Evolutionary conservation across 2,329 filamentous ascomycete species (phyloP), one percentile per base, ranked within the genome.

Genomic region (Paraphoma sp.): DNA sequence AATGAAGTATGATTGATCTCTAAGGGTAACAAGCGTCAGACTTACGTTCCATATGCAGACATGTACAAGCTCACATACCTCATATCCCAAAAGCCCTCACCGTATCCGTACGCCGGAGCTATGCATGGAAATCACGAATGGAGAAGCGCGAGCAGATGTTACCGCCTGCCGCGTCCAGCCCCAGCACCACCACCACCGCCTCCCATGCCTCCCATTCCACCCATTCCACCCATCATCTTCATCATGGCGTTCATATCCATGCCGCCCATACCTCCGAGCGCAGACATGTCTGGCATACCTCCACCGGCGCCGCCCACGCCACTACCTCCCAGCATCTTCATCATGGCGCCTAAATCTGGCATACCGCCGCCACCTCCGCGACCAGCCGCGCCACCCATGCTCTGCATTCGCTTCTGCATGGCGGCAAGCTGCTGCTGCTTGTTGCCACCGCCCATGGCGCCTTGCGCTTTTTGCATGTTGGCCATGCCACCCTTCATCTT

Each of bases 401-500:
- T 92, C 74, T 93, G 91, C 80, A 99, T 82, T 11, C 93, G 85
- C 81, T 97, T 97, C 81, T 99, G 95, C 93, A 98, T 96, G 2
- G 95, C 94, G 0, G 93, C 93, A 80, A 98, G 86, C 78, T 98
- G 94, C 75, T 97, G 92, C 31, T 92, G 87, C 78, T 95, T 94
- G 79, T 97, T 97, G 30, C 89, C 91, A 44, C 93, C 93, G 29
- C 89, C 91, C 88, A 97, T 92, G 62, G 91, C 92, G 53, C 90
- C 90, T 78, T 98, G 93, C 0, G 93, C 93, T 49, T 89, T 88
- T 76, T 97, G 92, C 89, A 98, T 96, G 75, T 97, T 96, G 81
- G 95, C 95, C 90, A 97, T 96, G 75, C 92, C 93, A 40, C 93
- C 93, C 55, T 95, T 94, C 87, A 99, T 96, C 82, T 96, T 96